Base-by-base conservation (phyloP, 306 rosid genomes). In the Quercus variabilis region DNA sequence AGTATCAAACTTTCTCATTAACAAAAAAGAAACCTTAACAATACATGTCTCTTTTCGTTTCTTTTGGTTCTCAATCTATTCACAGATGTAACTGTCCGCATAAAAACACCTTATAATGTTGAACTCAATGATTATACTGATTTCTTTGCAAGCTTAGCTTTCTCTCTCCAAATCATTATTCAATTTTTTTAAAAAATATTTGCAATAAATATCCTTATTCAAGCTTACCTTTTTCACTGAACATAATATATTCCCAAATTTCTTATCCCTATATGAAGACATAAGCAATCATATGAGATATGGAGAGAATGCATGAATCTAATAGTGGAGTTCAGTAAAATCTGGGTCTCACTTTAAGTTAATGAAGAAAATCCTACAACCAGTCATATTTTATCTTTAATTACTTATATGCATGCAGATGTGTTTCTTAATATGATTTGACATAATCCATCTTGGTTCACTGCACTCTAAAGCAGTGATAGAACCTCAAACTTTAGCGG, bases 201-300 rank as follows among this genome's bases (percentile, higher is more conserved):
- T 59, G 67, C 76, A 69, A 46, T 46, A 57, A 70, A 64, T 63
- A 68, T 20, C 64, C 72, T 23, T 33, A 77, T 51, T 49, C 55
- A 55, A 80, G 63, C 35, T 73, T 62, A 71, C 71, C 77, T 14
- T 35, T 46, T 18, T 64, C 6, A 67, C 20, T 18, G 35, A 1
- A 17, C 46, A 68, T 68, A 38, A 10, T 9, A 55, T 3, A 51
- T 74, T 68, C 75, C 68, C 51, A n/a, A 38, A 23, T 18, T 35
- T 23, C 19, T 65, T 35, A 33, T 11, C 38, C 14, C 56, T 13
- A 17, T 28, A 21, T 23, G 26, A 59, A 59, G 17, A 3, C 3
- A 0, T 41, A 41, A 49, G 54, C 17, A 49, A 49, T 49, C 17
- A 49, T 8, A 8, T 41, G 46, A 41, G 46, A 41, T 41, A 41